phyloP scores from a whole-genome alignment of 345 rosid species.

The Eucalyptus microcorys region DNA sequence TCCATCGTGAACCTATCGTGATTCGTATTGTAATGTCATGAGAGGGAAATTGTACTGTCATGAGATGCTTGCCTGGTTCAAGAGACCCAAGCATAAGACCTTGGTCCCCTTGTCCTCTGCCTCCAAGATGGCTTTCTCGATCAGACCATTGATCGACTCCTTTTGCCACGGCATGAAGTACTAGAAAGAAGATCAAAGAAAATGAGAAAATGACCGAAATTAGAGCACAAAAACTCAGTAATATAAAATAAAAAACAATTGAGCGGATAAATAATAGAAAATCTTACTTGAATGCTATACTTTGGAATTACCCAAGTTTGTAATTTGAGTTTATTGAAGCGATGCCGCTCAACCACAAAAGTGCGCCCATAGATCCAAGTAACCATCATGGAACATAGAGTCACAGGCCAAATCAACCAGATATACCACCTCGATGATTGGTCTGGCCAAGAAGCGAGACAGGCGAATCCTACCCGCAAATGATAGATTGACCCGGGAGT shows the following conservation, averaged over 20 bases:
- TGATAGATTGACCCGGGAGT: constrained; percentile 52
- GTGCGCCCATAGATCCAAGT: not conserved
- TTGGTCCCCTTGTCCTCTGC: not conserved
- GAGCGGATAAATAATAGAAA: not conserved
- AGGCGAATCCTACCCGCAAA: constrained; percentile 42
- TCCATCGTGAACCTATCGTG: not conserved
- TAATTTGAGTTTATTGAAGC: not conserved
- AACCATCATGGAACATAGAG: not conserved
- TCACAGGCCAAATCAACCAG: not conserved
- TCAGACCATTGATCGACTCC: not conserved
- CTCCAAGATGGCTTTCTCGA: not conserved
- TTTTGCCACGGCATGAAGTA: not conserved
- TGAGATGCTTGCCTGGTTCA: not conserved
- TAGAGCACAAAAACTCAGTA: not conserved
- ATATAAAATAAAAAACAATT: not conserved
- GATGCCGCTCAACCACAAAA: not conserved
- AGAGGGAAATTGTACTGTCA: not conserved
- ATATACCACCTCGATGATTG: constrained; percentile 17
- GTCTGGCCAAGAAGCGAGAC: constrained; percentile 40
- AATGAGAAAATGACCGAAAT: not conserved
- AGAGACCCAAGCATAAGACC: not conserved
- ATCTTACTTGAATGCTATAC: not conserved
- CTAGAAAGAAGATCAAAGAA: not conserved
- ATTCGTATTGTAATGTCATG: not conserved
- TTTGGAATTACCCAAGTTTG: not conserved